Base-by-base conservation (phyloP, 2,329 filamentous ascomycete species). In the Boeremia exigua region DNA sequence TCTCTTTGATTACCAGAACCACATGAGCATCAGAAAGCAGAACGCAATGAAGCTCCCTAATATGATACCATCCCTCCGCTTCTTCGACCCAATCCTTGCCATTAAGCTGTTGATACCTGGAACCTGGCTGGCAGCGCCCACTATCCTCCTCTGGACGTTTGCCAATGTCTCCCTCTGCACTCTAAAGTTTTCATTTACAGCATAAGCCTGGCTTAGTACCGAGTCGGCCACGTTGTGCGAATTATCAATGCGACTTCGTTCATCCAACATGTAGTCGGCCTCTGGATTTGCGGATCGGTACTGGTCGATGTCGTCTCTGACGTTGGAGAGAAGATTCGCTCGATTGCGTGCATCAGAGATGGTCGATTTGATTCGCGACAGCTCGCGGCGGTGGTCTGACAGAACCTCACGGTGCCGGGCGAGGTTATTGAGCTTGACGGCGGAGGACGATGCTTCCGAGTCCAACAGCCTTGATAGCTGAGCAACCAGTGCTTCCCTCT, bases 401-500 rank as follows among this genome's bases (percentile, higher is more conserved):
- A 98, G 88, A 74, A 97, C 89, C 79, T 96, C 93, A 63, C 91
- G 90, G 67, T 98, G 91, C 28, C 96, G 89, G 56, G 91, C 84
- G 33, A 99, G 87, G 75, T 98, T 97, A 80, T 94, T 96, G 71
- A 96, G 93, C 79, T 98, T 98, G n/a, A 96, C 85, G 52, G 93
- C 92, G 33, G 94, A 98, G 39, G 92, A 88, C 46, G 90, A 92
- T 19, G 92, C 87, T 82, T 98, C 94, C 53, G 93, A 96, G 80
- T 98, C 94, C 66, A 98, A 90, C 49, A 97, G 88, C 55, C 94
- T 91, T 64, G 88, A 82, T 53, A 99, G 89, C 77, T 97, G 92
- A 56, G 83, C 79, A 72, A 98, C 88, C 48, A 95, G 85, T 39
- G 83, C 81, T 73, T 96, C 92, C 72, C 95, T 89, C 92, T 89